Evolutionary conservation across 345 rosid genomes (phyloP), one percentile per base, ranked within the genome.

Genomic region (Trapa incisa): DNA sequence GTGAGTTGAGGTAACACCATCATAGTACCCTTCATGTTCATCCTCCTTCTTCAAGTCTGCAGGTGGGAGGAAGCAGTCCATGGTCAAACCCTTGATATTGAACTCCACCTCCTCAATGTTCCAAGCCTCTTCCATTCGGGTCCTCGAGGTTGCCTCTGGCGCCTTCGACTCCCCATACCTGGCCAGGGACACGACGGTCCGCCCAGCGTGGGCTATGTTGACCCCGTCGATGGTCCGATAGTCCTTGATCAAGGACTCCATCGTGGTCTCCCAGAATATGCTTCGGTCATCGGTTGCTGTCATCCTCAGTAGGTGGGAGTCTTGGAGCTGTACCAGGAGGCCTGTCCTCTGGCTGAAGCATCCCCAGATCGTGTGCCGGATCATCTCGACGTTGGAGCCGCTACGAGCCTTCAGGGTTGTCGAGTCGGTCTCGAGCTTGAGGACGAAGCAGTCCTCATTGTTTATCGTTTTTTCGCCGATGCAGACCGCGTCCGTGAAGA

Each of bases 301-400:
- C 71, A 94, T 87, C 68, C 89, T 72, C 8, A 94, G 80, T 11
- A 91, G 85, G 61, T 94, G 96, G 38, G 89, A 85, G 71, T 94
- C 99, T 65, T 94, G 89, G 2, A 94, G 74, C 15, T 81, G 92
- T 68, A 85, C 79, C 0, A 94, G 22, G 47, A 94, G 83, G 38
- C 99, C 99, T 33, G 96, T 91, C 81, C 82, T 85, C 56, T 94
- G 99, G 79, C 97, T 87, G 74, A 94, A 94, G 75, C 83, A 83
- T 14, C 99, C 99, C 97, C 91, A 87, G 1, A 94, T 71, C 0
- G 95, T 85, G 88, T 88, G 97, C 53, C 88, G 65, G 37, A 88
- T 84, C 68, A 91, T 88, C 72, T 91, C 93, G 15, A 86, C 85
- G 36, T 78, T 86, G 81, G 78, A 78, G 61, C 84, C 79, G 75